Evolutionary conservation across 2,329 filamentous ascomycete species (phyloP).

Genomic region (Elsinoe fawcettii): DNA sequence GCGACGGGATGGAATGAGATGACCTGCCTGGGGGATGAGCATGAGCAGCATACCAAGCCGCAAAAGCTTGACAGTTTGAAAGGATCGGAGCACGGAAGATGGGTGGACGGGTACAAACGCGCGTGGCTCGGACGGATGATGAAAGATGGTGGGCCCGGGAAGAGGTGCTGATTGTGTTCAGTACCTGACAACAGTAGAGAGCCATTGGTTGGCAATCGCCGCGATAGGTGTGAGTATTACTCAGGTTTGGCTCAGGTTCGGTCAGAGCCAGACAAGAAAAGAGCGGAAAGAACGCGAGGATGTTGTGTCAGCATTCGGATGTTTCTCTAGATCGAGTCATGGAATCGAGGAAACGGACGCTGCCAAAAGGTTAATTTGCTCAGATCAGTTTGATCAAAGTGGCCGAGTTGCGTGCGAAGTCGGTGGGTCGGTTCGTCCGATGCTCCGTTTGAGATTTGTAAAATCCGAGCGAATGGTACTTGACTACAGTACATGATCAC

Average conservation of each 20-base stretch:
- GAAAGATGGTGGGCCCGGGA: not conserved
- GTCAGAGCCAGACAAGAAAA: slow-evolving; percentile 2
- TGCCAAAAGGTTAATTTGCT: not conserved
- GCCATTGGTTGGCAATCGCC: not conserved
- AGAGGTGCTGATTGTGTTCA: not conserved
- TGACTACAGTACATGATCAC: not conserved
- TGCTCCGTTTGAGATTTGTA: slow-evolving; percentile 1
- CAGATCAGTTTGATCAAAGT: not conserved
- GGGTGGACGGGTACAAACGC: slow-evolving; percentile 8
- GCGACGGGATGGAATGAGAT: not conserved
- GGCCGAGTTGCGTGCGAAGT: slow-evolving; percentile 2
- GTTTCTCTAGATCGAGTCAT: slow-evolving; percentile 6
- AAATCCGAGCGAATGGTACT: not conserved
- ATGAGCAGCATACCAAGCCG: slow-evolving; percentile 4
- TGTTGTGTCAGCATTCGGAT: slow-evolving; percentile 6
- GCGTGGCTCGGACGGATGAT: slow-evolving; percentile 9
- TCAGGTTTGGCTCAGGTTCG: slow-evolving; percentile 1
- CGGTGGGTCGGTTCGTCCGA: slow-evolving; percentile 9
- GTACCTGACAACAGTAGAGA: not conserved
- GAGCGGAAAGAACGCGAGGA: slow-evolving; percentile 4
- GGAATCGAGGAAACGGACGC: not conserved
- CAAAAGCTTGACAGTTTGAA: slow-evolving; percentile 1
- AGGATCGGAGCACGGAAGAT: slow-evolving; percentile 11
- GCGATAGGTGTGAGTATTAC: slow-evolving; percentile 6
- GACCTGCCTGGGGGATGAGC: not conserved